phyloP scores from a whole-genome alignment of 305 asterid genomes.

The Fraxinus sp. region DNA sequence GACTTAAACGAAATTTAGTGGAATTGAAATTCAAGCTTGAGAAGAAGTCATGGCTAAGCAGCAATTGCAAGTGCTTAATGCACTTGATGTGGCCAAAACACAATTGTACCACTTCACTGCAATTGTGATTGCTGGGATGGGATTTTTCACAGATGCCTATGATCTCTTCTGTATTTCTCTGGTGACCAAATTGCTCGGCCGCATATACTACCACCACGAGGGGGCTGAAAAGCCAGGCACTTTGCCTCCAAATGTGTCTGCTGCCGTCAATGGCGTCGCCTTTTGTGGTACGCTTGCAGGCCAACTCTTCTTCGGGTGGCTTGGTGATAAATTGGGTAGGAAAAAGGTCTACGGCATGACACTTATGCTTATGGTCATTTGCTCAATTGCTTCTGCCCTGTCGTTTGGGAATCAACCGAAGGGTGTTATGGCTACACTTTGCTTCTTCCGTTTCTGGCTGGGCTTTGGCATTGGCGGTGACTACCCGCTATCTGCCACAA shows the following conservation, averaged over 20 bases:
- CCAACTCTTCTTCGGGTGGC: background rate
- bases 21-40: background rate
- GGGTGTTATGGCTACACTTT: slow-evolving; percentile 17
- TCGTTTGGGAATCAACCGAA: slow-evolving; percentile 14
- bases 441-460: slow-evolving; percentile 26
- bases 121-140: slow-evolving; percentile 16
- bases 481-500: background rate
- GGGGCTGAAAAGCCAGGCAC: background rate
- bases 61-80: background rate
- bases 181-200: slow-evolving; percentile 2
- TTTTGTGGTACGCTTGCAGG: background rate
- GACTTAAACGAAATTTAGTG: background rate
- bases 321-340: background rate
- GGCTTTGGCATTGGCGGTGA: slow-evolving; percentile 20
- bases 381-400: slow-evolving; percentile 15
- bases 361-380: slow-evolving; percentile 19
- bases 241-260: background rate
- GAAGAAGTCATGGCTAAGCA: background rate
- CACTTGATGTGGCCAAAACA: slow-evolving; percentile 3
- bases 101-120: slow-evolving; percentile 12
- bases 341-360: background rate
- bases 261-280: background rate
- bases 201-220: background rate
- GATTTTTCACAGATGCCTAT: slow-evolving; percentile 14
- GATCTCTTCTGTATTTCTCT: background rate